Percentiles rank a stretch among this genome's conserved stretches.
These are phyloP conservation scores for Knufia petricola DNA, from an alignment of 2,329 filamentous ascomycete species.

Conservation along the genomic window DNA sequence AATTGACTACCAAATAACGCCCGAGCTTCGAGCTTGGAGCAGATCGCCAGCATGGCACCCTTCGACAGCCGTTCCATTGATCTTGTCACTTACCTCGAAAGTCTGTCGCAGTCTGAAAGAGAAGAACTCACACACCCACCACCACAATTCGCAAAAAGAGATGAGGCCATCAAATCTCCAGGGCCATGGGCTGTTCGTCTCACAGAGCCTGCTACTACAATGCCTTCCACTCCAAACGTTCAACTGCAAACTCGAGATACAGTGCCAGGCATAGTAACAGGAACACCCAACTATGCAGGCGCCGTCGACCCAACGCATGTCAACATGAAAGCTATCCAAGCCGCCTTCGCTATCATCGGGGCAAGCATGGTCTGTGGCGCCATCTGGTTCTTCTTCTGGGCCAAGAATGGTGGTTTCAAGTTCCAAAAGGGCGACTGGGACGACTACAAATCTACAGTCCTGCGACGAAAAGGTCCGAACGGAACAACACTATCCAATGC, in stretches of 20 bases:
- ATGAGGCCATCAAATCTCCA: not conserved
- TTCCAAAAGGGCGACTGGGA: slow-evolving; percentile 88
- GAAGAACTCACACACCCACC: slow-evolving; percentile 7
- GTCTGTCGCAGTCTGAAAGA: not conserved
- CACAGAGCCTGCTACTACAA: not conserved
- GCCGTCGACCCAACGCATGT: slow-evolving; percentile 33
- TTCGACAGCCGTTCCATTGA: not conserved
- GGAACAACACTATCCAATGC: slow-evolving; percentile 76
- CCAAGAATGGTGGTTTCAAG: slow-evolving; percentile 86
- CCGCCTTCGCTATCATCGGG: slow-evolving; percentile 76
- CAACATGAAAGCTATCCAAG: slow-evolving; percentile 59
- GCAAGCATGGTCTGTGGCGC: slow-evolving; percentile 61
- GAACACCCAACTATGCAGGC: slow-evolving; percentile 25
- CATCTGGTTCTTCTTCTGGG: slow-evolving; percentile 99
- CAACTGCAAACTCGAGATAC: slow-evolving; percentile 24
- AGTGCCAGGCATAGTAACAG: slow-evolving; percentile 17
- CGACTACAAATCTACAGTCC: slow-evolving; percentile 91
- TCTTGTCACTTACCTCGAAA: slow-evolving; percentile 6
- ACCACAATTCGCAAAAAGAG: not conserved
- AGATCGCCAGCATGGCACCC: slow-evolving; percentile 1
- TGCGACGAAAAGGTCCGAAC: slow-evolving; percentile 80
- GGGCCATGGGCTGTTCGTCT: not conserved
- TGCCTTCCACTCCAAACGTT: no score
- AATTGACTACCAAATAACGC: not conserved
- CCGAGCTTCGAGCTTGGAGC: not conserved